A percentile compares a stretch with the other conserved stretches of the same genome.
phyloP scores from a whole-genome alignment of 805 yeast species.

The Kluyveromyces starmeri region DNA sequence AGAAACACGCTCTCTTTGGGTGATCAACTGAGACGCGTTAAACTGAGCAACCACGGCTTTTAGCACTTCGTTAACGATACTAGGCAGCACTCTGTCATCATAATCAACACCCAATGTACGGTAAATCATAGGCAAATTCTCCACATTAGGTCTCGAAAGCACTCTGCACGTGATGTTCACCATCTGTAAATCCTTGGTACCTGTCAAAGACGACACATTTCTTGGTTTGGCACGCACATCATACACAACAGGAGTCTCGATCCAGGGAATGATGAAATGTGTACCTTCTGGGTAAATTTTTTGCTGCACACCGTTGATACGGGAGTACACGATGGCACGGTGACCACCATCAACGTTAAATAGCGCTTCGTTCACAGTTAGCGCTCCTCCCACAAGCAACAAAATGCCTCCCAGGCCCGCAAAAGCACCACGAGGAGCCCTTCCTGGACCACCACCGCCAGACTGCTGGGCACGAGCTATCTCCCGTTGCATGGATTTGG shows the following conservation, averaged over 20 bases:
- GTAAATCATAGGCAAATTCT: constrained; percentile 72
- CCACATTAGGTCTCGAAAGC: constrained; percentile 76
- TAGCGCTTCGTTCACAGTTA: constrained; percentile 46
- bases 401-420: constrained; percentile 58
- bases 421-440: constrained; percentile 44
- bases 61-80: constrained; percentile 95
- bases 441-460: constrained; percentile 30
- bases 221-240: constrained; percentile 97
- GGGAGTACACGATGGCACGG: constrained; percentile 88
- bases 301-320: constrained; percentile 77
- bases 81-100: constrained; percentile 94
- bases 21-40: constrained; percentile 94
- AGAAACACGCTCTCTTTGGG: constrained; percentile 97
- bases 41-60: constrained; percentile 97
- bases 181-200: constrained; percentile 98
- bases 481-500: constrained; percentile 40
- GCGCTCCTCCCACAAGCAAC: constrained; percentile 48
- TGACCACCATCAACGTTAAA: constrained; percentile 98
- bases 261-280: constrained; percentile 88
- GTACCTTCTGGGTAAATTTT: constrained; percentile 89
- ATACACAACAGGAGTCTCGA: constrained; percentile 84
- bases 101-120: constrained; percentile 91
- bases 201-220: constrained; percentile 90
- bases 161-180: constrained; percentile 99
- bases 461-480: constrained; percentile 34